A percentile compares a stretch with the other conserved stretches of the same genome.
Evolutionary conservation across 306 rosid genomes (phyloP).

Genomic region (Lathyrus aphaca): DNA sequence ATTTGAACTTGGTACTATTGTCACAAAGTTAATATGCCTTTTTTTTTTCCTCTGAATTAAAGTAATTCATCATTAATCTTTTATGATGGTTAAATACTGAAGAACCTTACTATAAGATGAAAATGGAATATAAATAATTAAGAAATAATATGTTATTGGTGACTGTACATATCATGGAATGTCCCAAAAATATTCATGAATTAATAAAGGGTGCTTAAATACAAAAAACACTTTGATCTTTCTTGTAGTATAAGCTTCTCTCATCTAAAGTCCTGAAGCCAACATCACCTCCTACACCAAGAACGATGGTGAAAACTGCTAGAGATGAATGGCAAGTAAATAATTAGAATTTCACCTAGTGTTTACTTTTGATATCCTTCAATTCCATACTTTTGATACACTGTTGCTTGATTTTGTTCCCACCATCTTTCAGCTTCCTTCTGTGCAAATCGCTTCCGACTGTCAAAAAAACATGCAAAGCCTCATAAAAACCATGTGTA

Average conservation of each 20-base stretch:
- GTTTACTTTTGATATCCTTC: conserved; percentile 12
- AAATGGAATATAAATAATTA: conserved; percentile 32
- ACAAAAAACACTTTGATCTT: conserved; percentile 37
- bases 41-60: too few species aligned
- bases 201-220: conserved; percentile 31
- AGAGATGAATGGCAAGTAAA: conserved; percentile 45
- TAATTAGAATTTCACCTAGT: conserved; percentile 48
- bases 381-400: conserved; percentile 41
- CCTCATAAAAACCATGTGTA: too few species aligned
- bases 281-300: conserved; percentile 42
- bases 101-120: neutral
- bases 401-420: conserved; percentile 74
- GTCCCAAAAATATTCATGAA: conserved; percentile 38
- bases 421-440: conserved; percentile 85
- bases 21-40: too few species aligned
- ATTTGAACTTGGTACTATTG: too few species aligned
- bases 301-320: conserved; percentile 36
- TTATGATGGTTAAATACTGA: too few species aligned
- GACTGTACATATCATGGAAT: conserved; percentile 42
- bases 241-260: conserved; percentile 36
- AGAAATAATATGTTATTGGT: conserved; percentile 38
- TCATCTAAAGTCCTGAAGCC: conserved; percentile 40
- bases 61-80: too few species aligned
- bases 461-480: conserved; percentile 34
- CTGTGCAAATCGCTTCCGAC: conserved; percentile 69